phyloP scores from a whole-genome alignment of 1,284 basidiomycete genomes.

The Cryptococcus amylolentus region DNA sequence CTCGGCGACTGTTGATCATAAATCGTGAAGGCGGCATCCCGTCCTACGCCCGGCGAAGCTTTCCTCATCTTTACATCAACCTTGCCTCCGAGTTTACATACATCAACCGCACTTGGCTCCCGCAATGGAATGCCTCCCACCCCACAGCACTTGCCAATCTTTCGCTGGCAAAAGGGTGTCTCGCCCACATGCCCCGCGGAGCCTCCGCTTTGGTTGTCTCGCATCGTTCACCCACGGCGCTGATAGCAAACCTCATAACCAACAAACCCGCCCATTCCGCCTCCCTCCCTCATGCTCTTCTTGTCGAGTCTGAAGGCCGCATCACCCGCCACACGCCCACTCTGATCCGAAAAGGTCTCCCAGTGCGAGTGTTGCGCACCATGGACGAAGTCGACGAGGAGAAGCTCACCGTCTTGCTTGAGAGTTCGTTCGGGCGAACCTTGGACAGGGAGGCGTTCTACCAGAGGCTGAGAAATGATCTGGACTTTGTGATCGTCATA shows the following conservation, averaged over 20 bases:
- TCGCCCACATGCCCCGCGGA: constrained; percentile 86
- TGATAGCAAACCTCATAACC: constrained; percentile 96
- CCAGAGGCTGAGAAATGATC: constrained; percentile 63
- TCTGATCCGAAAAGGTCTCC: constrained; percentile 80
- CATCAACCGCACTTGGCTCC: constrained; percentile 80
- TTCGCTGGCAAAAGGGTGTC: constrained; percentile 78
- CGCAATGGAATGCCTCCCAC: constrained; percentile 71
- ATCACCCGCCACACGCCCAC: constrained; percentile 90
- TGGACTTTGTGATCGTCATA: constrained; percentile 92
- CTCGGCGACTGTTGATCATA: constrained; percentile 94
- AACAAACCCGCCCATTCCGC: constrained; percentile 97
- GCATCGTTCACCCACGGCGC: constrained; percentile 88
- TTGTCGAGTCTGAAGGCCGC: constrained; percentile 71
- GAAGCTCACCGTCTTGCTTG: constrained; percentile 77
- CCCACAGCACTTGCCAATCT: constrained; percentile 87
- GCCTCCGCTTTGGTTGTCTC: constrained; percentile 95
- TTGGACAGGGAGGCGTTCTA: constrained; percentile 77
- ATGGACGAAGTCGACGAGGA: constrained; percentile 64
- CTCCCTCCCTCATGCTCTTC: constrained; percentile 85
- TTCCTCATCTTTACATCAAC: constrained; percentile 95
- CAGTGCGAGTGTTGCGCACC: constrained; percentile 71
- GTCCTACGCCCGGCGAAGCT: constrained; percentile 89
- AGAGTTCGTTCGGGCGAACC: constrained; percentile 75
- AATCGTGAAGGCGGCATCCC: constrained; percentile 96
- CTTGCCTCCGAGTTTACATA: constrained; percentile 81